These are phyloP conservation scores for Ceratobasidium sp. DNA, from an alignment of 1,284 basidiomycete genomes.

Conservation along the genomic window DNA sequence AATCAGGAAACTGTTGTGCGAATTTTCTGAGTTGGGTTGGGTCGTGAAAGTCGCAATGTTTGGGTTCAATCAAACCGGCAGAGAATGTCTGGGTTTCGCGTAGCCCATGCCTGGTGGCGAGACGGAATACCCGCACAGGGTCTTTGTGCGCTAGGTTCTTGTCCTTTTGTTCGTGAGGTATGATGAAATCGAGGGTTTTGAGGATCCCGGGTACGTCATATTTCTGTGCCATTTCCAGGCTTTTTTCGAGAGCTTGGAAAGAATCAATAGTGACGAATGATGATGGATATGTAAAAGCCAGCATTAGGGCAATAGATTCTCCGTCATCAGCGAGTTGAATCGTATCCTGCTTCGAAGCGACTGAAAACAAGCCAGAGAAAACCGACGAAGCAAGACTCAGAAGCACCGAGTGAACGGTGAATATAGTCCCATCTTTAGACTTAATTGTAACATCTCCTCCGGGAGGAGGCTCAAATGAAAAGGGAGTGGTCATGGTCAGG, in stretches of 20 bases:
- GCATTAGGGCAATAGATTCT: conserved; percentile 21
- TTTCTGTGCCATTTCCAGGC: background rate
- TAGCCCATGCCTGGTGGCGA: background rate
- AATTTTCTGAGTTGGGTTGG: background rate
- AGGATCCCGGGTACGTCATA: conserved; percentile 17
- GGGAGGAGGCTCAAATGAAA: conserved; percentile 11
- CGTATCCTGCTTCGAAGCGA: background rate
- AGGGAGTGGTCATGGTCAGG: background rate
- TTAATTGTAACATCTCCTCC: conserved; percentile 16
- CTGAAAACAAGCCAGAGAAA: conserved; percentile 17
- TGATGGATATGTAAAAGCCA: conserved; percentile 18
- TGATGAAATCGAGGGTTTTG: conserved; percentile 17
- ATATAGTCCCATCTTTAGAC: conserved; percentile 6
- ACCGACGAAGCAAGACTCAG: conserved; percentile 18
- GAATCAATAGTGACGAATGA: background rate
- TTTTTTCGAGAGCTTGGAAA: conserved; percentile 6
- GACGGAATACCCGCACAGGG: conserved; percentile 10
- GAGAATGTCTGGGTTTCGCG: background rate
- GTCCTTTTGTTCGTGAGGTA: background rate
- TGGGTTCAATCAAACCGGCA: background rate
- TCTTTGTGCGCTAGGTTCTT: background rate
- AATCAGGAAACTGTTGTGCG: conserved; percentile 7
- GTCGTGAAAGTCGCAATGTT: background rate
- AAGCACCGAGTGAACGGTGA: conserved; percentile 11
- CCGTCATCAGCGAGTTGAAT: conserved; percentile 16